These are phyloP conservation scores for Colletotrichum lupini DNA, from an alignment of 2,329 filamentous ascomycete species.

Conservation along the genomic window DNA sequence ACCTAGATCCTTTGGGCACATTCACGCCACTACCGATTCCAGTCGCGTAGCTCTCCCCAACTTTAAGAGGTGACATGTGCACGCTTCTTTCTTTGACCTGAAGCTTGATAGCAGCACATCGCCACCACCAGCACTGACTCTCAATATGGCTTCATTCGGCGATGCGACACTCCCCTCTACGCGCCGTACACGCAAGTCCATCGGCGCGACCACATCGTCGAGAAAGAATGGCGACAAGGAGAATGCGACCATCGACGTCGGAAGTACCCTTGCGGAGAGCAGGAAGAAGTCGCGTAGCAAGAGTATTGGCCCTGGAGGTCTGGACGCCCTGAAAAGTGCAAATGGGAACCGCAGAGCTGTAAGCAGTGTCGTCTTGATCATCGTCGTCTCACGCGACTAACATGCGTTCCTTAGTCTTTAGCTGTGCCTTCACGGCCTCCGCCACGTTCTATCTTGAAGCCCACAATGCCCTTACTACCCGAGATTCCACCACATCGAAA, in stretches of 20 bases:
- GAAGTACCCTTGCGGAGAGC: slow-evolving; percentile 61
- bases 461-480: slow-evolving; percentile 74
- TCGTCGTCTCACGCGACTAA: slow-evolving; percentile 34
- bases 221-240: slow-evolving; percentile 72
- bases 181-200: slow-evolving; percentile 76
- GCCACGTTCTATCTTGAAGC: slow-evolving; percentile 82
- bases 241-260: slow-evolving; percentile 78
- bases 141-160: slow-evolving; percentile 51
- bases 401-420: slow-evolving; percentile 58
- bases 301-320: slow-evolving; percentile 91
- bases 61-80: slow-evolving; percentile 33
- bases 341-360: slow-evolving; percentile 85
- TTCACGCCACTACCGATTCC: slow-evolving; percentile 32
- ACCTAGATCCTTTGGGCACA: slow-evolving; percentile 23
- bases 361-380: slow-evolving; percentile 43
- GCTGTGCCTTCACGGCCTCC: slow-evolving; percentile 62
- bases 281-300: slow-evolving; percentile 87
- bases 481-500: slow-evolving; percentile 75
- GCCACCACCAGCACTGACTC: not conserved
- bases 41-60: slow-evolving; percentile 31
- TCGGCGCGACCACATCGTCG: slow-evolving; percentile 53
- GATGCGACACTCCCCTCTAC: slow-evolving; percentile 65
- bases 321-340: slow-evolving; percentile 82
- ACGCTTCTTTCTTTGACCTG: not conserved
- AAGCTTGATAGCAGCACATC: not conserved